Conservation (phyloP, 495 filamentous ascomycete species). For the Mytilinidion resinicola region DNA sequence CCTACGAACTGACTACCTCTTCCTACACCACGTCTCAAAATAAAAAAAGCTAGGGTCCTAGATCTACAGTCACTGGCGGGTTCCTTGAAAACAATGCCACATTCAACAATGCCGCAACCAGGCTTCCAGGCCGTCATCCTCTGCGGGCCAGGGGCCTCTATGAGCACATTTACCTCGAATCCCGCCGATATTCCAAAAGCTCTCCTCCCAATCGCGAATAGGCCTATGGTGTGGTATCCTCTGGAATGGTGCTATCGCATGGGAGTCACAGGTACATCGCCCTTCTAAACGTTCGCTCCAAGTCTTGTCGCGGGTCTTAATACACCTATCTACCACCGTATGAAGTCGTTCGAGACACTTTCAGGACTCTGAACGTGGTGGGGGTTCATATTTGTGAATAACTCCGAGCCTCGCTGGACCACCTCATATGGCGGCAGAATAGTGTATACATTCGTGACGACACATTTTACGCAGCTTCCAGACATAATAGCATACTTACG, state of each 20-base stretch:
- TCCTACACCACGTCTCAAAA: too few species aligned
- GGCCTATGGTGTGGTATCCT: constrained; percentile 93
- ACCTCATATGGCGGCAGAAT: not conserved
- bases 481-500: too few species aligned
- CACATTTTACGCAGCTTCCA: too few species aligned
- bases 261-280: constrained; percentile 62
- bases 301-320: too few species aligned
- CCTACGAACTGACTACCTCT: too few species aligned
- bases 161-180: constrained; percentile 86
- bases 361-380: too few species aligned
- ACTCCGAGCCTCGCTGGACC: not conserved
- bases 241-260: constrained; percentile 84
- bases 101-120: constrained; percentile 62
- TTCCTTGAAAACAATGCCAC: constrained; percentile 49
- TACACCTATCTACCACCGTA: too few species aligned
- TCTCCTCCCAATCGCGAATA: constrained; percentile 84
- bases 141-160: constrained; percentile 82
- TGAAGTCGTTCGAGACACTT: too few species aligned
- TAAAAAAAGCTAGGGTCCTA: too few species aligned
- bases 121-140: constrained; percentile 92
- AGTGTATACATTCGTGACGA: not conserved
- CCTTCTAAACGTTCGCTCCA: too few species aligned
- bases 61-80: too few species aligned
- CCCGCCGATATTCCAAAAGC: constrained; percentile 88
- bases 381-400: too few species aligned